phyloP scores from a whole-genome alignment of 1,284 basidiomycete species.

The Cryptococcus wingfieldii region DNA sequence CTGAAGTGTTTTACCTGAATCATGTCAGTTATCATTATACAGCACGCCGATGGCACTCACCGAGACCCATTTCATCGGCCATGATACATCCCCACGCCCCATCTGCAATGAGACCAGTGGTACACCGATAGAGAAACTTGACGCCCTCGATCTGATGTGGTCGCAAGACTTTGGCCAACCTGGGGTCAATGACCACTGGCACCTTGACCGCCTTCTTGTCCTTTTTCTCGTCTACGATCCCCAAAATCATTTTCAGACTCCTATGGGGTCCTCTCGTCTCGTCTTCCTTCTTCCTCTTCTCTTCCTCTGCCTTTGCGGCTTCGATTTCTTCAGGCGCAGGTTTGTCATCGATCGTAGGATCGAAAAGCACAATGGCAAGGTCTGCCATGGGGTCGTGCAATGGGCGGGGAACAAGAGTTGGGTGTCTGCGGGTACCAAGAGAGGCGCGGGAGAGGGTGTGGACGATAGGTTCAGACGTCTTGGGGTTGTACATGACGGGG shows the following conservation, averaged over 20 bases:
- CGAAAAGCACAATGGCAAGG: conserved; percentile 94
- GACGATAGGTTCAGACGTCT: conserved; percentile 63
- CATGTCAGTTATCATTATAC: neutral
- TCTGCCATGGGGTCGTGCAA: conserved; percentile 96
- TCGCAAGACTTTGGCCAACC: conserved; percentile 76
- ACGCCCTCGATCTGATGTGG: conserved; percentile 99
- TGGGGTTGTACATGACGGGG: conserved; percentile 77
- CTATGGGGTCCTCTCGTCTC: conserved; percentile 77
- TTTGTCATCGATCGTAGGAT: conserved; percentile 88
- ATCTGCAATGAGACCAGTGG: conserved; percentile 86
- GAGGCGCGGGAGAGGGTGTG: conserved; percentile 66
- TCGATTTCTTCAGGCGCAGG: conserved; percentile 67
- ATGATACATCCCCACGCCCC: conserved; percentile 97
- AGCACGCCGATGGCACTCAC: conserved; percentile 44
- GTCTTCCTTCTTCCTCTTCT: conserved; percentile 59
- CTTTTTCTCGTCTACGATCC: conserved; percentile 62
- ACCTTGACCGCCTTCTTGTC: conserved; percentile 67
- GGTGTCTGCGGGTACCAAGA: conserved; percentile 78
- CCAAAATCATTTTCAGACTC: conserved; percentile 77
- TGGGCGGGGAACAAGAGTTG: conserved; percentile 81
- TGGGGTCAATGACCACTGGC: conserved; percentile 93
- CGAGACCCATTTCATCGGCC: conserved; percentile 98
- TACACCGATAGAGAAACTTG: conserved; percentile 95
- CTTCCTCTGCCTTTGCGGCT: conserved; percentile 55
- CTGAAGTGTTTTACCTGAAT: conserved; percentile 74